A percentile compares a stretch with the other conserved stretches of the same genome.
Conservation (phyloP, 495 filamentous ascomycete species). For the Usnea hakonensis region DNA sequence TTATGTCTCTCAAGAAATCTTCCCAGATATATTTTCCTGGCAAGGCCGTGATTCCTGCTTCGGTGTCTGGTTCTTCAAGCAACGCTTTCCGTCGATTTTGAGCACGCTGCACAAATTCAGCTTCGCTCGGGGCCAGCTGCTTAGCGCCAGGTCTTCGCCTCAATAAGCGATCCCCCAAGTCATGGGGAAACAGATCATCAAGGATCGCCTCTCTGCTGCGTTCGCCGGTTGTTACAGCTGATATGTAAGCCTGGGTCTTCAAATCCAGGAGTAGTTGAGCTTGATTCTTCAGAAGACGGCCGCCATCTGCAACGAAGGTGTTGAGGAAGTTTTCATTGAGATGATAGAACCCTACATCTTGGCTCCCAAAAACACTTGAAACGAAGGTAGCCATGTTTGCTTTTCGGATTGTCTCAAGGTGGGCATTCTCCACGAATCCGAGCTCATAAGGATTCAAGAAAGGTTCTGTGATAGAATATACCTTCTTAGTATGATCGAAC, state of each 20-base stretch:
- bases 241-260: conserved; percentile 80
- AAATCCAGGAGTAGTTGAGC: conserved; percentile 70
- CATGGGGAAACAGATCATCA: conserved; percentile 63
- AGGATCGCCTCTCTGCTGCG: conserved; percentile 59
- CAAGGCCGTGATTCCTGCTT: conserved; percentile 53
- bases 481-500: conserved; percentile 72
- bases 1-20: conserved; percentile 67
- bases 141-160: conserved; percentile 56
- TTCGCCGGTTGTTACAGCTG: conserved; percentile 57
- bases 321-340: conserved; percentile 78
- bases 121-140: conserved; percentile 60
- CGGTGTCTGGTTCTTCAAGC: conserved; percentile 51
- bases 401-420: conserved; percentile 71
- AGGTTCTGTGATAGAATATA: conserved; percentile 62
- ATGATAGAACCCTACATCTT: conserved; percentile 75
- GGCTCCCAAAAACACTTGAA: conserved; percentile 70
- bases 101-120: conserved; percentile 61
- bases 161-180: conserved; percentile 57
- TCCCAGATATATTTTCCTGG: conserved; percentile 74
- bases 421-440: conserved; percentile 57
- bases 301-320: conserved; percentile 72
- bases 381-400: conserved; percentile 84
- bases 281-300: conserved; percentile 61
- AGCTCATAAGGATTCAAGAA: conserved; percentile 68
- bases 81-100: conserved; percentile 60